Base-by-base conservation (phyloP, 176 grass and related monocot genomes). In the Cenchrus fungigraminus region DNA sequence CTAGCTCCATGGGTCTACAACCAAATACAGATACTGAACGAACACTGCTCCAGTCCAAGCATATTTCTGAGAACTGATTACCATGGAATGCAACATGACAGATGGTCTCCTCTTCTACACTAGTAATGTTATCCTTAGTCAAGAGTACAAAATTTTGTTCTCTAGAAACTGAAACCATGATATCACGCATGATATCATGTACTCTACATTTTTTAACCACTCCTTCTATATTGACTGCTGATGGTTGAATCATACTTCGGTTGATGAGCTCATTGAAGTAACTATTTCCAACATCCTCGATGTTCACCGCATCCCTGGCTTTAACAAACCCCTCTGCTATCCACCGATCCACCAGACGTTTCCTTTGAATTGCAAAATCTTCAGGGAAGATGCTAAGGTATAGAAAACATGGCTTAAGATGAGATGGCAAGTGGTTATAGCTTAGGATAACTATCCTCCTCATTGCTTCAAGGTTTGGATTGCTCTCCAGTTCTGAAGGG, bases 331-430 rank as follows among this genome's bases (percentile, higher is more conserved):
- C 84, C 20, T 86, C 67, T 43, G 76, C 84, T 31, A 86, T 80
- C 84, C 76, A 86, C 28, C 76, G 71, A 19, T 52, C 45, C 20
- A 86, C 76, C 13, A 86, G 0, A 28, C 67, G 68, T 0, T 3
- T 31, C 31, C 31, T 71, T 43, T 10, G 4, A 17, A 80, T 79
- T 9, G 73, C 32, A 54, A 65, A 86, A 86, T 86, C 84, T 13
- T 86, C 76, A 28, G 57, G 74, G 12, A 86, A 80, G 12, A 80
- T 86, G 45, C 76, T 86, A 53, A 86, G 47, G 46, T 86, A 86
- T 4, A 86, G 45, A 73, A 80, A 65, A 5, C 57, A 86, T 29
- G 76, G 68, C 31, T 86, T 86, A 29, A 86, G 67, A 64, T 86
- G 84, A 64, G 54, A 86, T 13, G 84, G 76, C 8, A 86, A 54